Conservation (phyloP, 495 filamentous ascomycete species). For the Filosporella fistucella region DNA sequence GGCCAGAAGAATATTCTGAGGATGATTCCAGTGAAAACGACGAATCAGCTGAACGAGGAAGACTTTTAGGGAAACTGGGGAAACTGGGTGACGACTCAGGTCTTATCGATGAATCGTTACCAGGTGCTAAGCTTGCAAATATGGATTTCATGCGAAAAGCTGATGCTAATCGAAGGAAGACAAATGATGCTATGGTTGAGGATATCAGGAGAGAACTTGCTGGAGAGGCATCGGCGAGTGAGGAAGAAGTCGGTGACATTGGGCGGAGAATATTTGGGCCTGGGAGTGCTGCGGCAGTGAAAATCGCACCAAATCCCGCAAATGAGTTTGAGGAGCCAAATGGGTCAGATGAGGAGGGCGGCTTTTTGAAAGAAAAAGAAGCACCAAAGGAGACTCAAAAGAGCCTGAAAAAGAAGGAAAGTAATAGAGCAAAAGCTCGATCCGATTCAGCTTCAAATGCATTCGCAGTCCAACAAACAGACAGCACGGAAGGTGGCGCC, state of each 20-base stretch:
- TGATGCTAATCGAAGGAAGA: constrained; percentile 67
- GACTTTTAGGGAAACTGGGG: constrained; percentile 57
- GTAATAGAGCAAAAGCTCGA: not conserved
- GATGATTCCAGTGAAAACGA: constrained; percentile 49
- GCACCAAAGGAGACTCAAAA: not conserved
- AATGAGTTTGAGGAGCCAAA: constrained; percentile 59
- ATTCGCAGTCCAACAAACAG: not conserved
- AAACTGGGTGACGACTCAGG: constrained; percentile 39
- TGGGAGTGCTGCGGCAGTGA: constrained; percentile 20
- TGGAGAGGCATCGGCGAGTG: constrained; percentile 48
- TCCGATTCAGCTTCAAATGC: not conserved
- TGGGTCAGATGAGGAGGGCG: constrained; percentile 13
- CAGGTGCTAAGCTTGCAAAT: constrained; percentile 47
- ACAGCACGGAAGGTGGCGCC: constrained; percentile 22
- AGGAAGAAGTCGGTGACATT: constrained; percentile 47
- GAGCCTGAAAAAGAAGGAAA: constrained; percentile 4
- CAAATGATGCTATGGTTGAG: constrained; percentile 79
- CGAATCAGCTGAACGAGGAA: constrained; percentile 44
- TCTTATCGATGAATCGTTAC: constrained; percentile 30
- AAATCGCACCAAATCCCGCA: not conserved
- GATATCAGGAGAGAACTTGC: constrained; percentile 68
- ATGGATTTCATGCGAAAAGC: constrained; percentile 94
- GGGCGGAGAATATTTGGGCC: constrained; percentile 66
- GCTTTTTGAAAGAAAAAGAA: constrained; percentile 4
- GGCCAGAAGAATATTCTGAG: constrained; percentile 37